Percentiles rank a stretch among this genome's conserved stretches.
phyloP scores from a whole-genome alignment of 2,329 filamentous ascomycete genomes.

The Trichocomaceae sp. region DNA sequence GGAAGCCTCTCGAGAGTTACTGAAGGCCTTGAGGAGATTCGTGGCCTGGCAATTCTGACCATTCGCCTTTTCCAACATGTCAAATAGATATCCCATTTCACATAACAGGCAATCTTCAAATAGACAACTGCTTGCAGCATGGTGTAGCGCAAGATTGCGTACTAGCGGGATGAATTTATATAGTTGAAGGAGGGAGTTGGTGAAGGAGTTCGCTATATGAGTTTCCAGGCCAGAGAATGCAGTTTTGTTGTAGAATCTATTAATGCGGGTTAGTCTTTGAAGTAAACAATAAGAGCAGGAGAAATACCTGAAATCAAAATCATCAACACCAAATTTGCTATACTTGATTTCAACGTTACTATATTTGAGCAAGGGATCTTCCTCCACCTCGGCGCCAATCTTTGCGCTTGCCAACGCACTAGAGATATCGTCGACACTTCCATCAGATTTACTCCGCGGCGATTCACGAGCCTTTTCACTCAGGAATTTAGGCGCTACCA shows the following conservation, averaged over 20 bases:
- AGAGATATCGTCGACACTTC: conserved; percentile 49
- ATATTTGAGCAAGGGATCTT: conserved; percentile 83
- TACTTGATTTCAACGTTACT: conserved; percentile 96
- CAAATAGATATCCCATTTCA: conserved; percentile 90
- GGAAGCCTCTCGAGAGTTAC: conserved; percentile 69
- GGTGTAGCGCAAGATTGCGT: conserved; percentile 79
- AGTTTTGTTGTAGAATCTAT: conserved; percentile 89
- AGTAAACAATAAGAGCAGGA: not conserved
- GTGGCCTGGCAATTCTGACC: conserved; percentile 94
- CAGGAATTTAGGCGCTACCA: conserved; percentile 79
- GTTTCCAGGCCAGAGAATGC: conserved; percentile 87
- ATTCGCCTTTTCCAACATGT: conserved; percentile 95
- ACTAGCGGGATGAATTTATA: conserved; percentile 84
- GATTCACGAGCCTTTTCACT: conserved; percentile 80
- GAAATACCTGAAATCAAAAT: conserved; percentile 97
- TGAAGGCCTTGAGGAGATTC: conserved; percentile 85
- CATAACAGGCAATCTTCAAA: conserved; percentile 81
- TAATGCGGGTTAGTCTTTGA: conserved; percentile 14
- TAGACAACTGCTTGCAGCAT: conserved; percentile 78
- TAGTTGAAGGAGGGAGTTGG: conserved; percentile 84
- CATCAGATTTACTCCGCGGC: conserved; percentile 35
- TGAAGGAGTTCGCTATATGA: conserved; percentile 94
- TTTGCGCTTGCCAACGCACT: conserved; percentile 62
- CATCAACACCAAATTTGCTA: conserved; percentile 97
- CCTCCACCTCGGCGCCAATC: conserved; percentile 64